Base-by-base conservation (phyloP, 2,329 filamentous ascomycete species). In the Plenodomus biglobosus region DNA sequence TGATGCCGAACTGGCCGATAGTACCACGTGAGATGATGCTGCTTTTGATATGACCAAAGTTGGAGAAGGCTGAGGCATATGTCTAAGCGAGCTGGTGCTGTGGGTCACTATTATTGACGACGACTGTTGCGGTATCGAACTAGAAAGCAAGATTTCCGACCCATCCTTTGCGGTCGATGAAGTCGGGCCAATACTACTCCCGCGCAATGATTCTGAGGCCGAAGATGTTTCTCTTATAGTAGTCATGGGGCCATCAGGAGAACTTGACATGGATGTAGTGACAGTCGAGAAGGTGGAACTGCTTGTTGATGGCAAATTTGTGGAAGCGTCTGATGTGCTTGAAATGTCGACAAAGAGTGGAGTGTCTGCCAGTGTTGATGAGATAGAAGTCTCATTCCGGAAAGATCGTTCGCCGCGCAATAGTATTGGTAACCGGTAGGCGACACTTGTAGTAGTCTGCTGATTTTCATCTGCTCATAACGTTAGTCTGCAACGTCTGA, bases 371-470 rank as follows among this genome's bases (percentile, higher is more conserved):
- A 37, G 35, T 18, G n/a, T 18, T 17, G 15, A 18, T 8, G 35
- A 37, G 15, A n/a, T 8, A 8, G 17, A 8, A n/a, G 55, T 59
- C 4, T 27, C 36, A 40, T 59, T 58, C 13, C 8, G 32, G 17
- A 48, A 40, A 27, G 40, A 17, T 17, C 42, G 42, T 27, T 42
- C 48, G 13, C 42, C 51, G 13, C 42, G 53, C 15, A 45, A 38
- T 16, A 57, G 15, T 22, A 45, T 41, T n/a, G 49, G 43, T 20
- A 48, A 18, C 34, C 19, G 44, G 27, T 22, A 19, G 19, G 45
- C 35, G 17, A 17, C 20, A 8, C 20, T 20, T 20, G 21, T 38
- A 21, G 42, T 32, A 42, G 22, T 40, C 8, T 30, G 37, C 6
- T 45, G 27, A 32, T 49, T 35, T 27, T 34, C 39, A 38, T 45